These are phyloP conservation scores for Acanthamoeba royreba DNA, from an alignment of 208 protist species.

Conservation along the genomic window DNA sequence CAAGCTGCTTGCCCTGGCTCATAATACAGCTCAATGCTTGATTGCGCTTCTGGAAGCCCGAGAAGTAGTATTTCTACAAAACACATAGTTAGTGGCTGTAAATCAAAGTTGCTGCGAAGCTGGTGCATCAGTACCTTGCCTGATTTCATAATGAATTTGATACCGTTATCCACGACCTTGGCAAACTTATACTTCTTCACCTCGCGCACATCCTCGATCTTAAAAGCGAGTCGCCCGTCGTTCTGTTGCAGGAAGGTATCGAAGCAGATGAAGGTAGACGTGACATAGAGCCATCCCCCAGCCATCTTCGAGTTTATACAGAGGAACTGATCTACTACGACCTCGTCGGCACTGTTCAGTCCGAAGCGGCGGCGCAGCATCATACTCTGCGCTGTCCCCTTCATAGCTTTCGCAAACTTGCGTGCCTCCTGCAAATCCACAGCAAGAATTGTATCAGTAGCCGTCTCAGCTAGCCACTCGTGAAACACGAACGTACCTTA, in stretches of 20 bases:
- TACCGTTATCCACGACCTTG: constrained; percentile 14
- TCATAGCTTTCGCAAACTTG: neutral
- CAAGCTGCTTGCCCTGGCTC: neutral
- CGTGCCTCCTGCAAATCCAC: neutral
- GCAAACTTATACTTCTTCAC: neutral
- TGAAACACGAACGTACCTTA: neutral
- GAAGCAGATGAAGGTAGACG: neutral
- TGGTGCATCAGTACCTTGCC: neutral
- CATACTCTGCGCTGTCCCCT: neutral
- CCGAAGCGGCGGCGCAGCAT: neutral
- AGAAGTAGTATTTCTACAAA: constrained; percentile 10
- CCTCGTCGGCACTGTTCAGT: neutral
- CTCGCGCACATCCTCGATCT: constrained; percentile 12
- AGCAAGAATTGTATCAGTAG: too few species aligned
- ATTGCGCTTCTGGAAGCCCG: neutral
- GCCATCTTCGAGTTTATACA: constrained; percentile 10
- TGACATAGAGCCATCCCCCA: constrained; percentile 24
- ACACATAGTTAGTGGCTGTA: too few species aligned
- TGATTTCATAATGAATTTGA: neutral
- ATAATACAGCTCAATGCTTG: neutral
- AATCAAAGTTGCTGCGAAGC: too few species aligned
- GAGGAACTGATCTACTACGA: neutral
- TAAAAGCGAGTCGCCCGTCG: neutral
- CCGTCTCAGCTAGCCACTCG: neutral
- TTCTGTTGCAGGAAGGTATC: neutral